Evolutionary conservation across 257 asterid species (phyloP), one percentile per base, ranked within the genome.

Genomic region (Cordia subcordata): DNA sequence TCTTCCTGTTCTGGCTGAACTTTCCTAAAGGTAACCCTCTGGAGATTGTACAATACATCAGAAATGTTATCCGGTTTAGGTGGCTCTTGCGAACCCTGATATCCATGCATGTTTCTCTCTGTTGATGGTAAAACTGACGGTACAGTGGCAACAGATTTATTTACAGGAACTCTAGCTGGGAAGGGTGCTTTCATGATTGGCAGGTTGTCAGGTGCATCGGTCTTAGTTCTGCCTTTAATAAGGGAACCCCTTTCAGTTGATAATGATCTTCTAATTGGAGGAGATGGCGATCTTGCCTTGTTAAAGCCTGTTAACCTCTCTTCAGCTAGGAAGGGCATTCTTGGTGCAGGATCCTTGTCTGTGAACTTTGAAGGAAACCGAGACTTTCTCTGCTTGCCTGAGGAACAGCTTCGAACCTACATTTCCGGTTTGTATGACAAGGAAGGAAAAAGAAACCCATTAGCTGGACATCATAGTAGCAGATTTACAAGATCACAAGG

Each of bases 261-360:
- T 60, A 79, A 73, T 68, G 97, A 90, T 81, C 97, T 85, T 68
- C 88, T 83, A 27, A 81, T 60, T 0, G 96, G 94, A 53, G 97
- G 96, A 11, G 97, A 90, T 33, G 96, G 88, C 70, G 79, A 83
- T 70, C 90, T 79, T 54, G 81, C 62, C 66, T 73, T 76, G 40
- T 49, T 38, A 62, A 77, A 50, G 73, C 64, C 68, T 57, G 58
- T 38, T 19, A 77, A 53, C 74, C 74, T 79, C 49, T 82, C 88
- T 74, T 83, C 91, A 10, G 79, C 44, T 40, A 72, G 74, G 62
- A 79, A 69, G 46, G 87, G 75, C 69, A 76, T 32, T 77, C 83
- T 84, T 14, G 81, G 77, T 8, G 68, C 52, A 21, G 62, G 33
- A 73, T 90, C 97, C 74, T 60, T 87, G 82, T 90, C 95, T 13